Evolutionary conservation across 2,329 filamentous ascomycete genomes (phyloP).

Genomic region (Apiospora pterosperma): DNA sequence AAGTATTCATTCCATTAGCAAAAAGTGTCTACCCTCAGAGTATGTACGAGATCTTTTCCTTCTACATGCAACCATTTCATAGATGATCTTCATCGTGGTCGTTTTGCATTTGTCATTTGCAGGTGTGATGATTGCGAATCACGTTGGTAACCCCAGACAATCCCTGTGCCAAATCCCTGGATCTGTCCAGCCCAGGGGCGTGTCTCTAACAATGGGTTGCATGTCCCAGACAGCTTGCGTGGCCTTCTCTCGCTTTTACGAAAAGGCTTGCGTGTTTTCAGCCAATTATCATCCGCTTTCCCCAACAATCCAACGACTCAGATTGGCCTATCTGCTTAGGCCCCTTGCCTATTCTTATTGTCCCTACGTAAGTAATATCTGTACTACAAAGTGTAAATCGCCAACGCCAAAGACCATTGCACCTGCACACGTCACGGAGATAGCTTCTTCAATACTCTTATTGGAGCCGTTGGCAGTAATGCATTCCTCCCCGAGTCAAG

Average conservation of each 20-base stretch:
- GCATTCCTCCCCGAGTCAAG: neutral
- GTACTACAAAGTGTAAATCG: neutral
- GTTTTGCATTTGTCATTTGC: neutral
- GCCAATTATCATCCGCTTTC: neutral
- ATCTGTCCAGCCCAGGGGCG: neutral
- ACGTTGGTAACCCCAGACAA: neutral
- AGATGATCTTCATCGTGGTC: neutral
- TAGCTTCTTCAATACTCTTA: neutral
- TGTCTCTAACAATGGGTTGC: neutral
- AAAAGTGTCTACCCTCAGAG: too few species aligned
- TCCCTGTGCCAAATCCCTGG: neutral
- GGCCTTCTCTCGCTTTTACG: neutral
- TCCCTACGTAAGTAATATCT: too few species aligned
- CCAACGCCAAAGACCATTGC: neutral
- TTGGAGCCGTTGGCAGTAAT: neutral
- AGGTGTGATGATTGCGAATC: neutral
- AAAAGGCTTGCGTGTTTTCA: neutral
- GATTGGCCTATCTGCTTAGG: neutral
- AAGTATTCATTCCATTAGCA: neutral
- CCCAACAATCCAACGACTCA: constrained; percentile 1
- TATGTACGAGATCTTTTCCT: too few species aligned
- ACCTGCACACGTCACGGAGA: neutral
- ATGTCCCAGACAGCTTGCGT: constrained; percentile 1
- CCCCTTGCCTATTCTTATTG: neutral
- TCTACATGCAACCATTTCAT: neutral